Conservation (phyloP, 2,329 filamentous ascomycete genomes). For the Pseudogymnoascus sp. region DNA sequence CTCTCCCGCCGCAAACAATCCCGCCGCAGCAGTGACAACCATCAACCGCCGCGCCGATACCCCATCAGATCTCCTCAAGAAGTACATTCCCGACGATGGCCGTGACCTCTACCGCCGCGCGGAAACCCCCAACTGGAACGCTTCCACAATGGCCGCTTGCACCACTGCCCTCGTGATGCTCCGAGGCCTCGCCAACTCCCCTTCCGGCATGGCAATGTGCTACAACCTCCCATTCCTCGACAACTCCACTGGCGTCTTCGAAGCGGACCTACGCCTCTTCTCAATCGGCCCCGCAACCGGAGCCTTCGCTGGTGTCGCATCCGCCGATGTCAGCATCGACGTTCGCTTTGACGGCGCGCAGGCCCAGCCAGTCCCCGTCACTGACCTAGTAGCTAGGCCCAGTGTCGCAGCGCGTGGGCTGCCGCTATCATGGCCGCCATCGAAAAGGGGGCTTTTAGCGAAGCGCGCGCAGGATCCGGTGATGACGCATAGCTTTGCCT, state of each 20-base stretch:
- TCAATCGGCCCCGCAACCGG: constrained; percentile 48
- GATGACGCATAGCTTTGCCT: constrained; percentile 56
- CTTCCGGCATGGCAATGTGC: constrained; percentile 70
- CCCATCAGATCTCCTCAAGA: neutral
- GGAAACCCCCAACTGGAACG: constrained; percentile 39
- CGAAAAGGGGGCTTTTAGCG: constrained; percentile 15
- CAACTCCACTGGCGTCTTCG: constrained; percentile 59
- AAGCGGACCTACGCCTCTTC: constrained; percentile 69
- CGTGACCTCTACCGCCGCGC: neutral
- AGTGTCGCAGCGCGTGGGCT: constrained; percentile 13
- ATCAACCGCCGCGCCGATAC: neutral
- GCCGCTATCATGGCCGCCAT: constrained; percentile 20
- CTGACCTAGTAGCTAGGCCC: constrained; percentile 13
- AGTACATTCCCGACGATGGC: neutral
- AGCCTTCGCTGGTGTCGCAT: constrained; percentile 43
- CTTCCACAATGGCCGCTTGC: constrained; percentile 51
- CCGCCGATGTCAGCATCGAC: constrained; percentile 45
- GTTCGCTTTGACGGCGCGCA: constrained; percentile 48
- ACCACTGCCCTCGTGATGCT: constrained; percentile 45
- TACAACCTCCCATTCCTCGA: constrained; percentile 72
- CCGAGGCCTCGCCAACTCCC: constrained; percentile 53
- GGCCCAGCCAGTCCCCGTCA: constrained; percentile 36
- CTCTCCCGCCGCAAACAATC: neutral
- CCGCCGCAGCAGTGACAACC: neutral
- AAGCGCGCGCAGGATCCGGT: constrained; percentile 27